phyloP scores from a whole-genome alignment of 306 rosid genomes.

The Vigna mungo region DNA sequence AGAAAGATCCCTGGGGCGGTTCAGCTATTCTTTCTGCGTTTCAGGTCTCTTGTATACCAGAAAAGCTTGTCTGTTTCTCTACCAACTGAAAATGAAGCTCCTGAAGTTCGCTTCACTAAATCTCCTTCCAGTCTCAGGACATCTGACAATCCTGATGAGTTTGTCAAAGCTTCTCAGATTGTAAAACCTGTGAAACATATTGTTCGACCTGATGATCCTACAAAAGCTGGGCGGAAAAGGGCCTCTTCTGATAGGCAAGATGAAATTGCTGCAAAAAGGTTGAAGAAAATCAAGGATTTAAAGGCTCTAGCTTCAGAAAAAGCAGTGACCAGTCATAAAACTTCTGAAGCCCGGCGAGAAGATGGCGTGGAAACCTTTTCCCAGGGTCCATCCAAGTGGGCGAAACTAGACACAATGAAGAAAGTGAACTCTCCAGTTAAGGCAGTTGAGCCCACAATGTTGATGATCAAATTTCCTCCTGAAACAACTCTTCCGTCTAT shows the following conservation, averaged over 20 bases:
- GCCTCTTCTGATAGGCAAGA: conserved; percentile 90
- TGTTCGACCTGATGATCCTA: conserved; percentile 74
- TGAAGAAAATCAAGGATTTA: conserved; percentile 73
- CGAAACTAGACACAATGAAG: conserved; percentile 52
- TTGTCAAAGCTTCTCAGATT: conserved; percentile 53
- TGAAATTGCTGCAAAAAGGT: conserved; percentile 83
- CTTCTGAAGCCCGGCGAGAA: conserved; percentile 61
- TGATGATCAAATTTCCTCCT: conserved; percentile 96
- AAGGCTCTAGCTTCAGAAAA: conserved; percentile 77
- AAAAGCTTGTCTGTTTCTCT: conserved; percentile 76
- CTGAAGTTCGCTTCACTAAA: conserved; percentile 55
- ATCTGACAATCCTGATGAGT: conserved; percentile 57
- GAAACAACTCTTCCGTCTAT: conserved; percentile 85
- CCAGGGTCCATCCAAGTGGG: conserved; percentile 48
- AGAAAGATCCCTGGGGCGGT: conserved; percentile 63
- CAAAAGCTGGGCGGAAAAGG: conserved; percentile 86
- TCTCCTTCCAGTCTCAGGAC: conserved; percentile 44
- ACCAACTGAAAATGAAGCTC: conserved; percentile 60
- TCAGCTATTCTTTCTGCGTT: conserved; percentile 72
- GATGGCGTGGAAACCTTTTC: conserved; percentile 64
- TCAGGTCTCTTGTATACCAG: conserved; percentile 82
- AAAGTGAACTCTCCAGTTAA: conserved; percentile 58
- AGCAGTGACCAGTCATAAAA: conserved; percentile 58
- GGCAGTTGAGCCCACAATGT: conserved; percentile 73
- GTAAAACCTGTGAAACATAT: conserved; percentile 68